Evolutionary conservation across 2,329 filamentous ascomycete species (phyloP).

Genomic region (Hirsutella rhossiliensis): DNA sequence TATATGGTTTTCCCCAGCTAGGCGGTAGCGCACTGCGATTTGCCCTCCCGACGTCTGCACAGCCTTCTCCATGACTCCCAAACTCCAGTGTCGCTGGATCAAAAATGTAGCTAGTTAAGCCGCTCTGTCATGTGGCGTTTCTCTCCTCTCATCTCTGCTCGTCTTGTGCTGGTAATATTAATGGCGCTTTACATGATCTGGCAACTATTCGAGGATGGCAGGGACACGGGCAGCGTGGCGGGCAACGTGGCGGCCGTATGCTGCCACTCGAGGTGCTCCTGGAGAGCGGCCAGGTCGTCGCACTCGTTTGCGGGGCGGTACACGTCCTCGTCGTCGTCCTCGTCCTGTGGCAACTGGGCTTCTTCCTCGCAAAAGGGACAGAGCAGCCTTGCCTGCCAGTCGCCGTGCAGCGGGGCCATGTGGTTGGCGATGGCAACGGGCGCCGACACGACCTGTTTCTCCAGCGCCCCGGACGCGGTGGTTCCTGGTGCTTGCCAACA

Average conservation of each 20-base stretch:
- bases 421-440: conserved; percentile 48
- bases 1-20: too few species aligned
- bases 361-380: conserved; percentile 47
- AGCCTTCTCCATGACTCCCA: too few species aligned
- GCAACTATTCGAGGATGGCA: conserved; percentile 27
- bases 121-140: too few species aligned
- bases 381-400: conserved; percentile 38
- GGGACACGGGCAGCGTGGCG: background rate
- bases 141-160: too few species aligned
- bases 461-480: conserved; percentile 23
- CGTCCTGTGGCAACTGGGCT: conserved; percentile 26
- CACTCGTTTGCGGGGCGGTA: conserved; percentile 38
- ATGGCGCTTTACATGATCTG: conserved; percentile 26
- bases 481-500: conserved; percentile 42
- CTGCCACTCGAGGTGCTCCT: conserved; percentile 45
- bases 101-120: too few species aligned
- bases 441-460: conserved; percentile 42
- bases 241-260: conserved; percentile 24
- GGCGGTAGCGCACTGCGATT: too few species aligned
- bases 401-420: conserved; percentile 33
- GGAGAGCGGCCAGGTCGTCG: conserved; percentile 33
- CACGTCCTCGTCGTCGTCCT: conserved; percentile 38
- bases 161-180: too few species aligned
- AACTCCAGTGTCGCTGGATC: too few species aligned
- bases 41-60: too few species aligned